These are phyloP conservation scores for Rosa rugosa DNA, from an alignment of 306 rosid genomes.

Conservation along the genomic window DNA sequence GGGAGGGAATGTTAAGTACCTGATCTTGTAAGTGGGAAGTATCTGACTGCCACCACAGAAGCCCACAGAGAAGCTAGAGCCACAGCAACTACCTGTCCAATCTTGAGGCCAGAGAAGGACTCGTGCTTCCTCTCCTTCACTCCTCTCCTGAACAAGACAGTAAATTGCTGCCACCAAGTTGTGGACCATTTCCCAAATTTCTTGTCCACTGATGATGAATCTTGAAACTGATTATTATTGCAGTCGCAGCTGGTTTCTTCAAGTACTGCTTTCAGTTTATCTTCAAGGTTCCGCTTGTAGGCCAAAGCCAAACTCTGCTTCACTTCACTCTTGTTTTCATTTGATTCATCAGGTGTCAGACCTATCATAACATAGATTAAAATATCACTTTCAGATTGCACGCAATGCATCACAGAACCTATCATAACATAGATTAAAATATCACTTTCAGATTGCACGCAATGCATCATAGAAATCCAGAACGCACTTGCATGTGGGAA, in stretches of 20 bases:
- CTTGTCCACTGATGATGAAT: slow-evolving; percentile 29
- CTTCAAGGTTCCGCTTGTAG: slow-evolving; percentile 29
- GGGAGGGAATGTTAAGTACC: slow-evolving; percentile 32
- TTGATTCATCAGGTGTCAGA: slow-evolving; percentile 32
- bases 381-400: background rate
- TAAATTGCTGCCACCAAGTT: slow-evolving; percentile 67
- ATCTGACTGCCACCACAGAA: slow-evolving; percentile 60
- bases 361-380: slow-evolving; percentile 32
- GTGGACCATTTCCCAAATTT: slow-evolving; percentile 54
- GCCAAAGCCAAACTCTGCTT: slow-evolving; percentile 40
- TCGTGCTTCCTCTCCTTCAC: slow-evolving; percentile 61
- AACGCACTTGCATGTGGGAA: background rate
- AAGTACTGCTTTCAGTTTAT: slow-evolving; percentile 34
- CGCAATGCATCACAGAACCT: slow-evolving; percentile 31
- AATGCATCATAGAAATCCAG: background rate
- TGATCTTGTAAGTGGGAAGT: slow-evolving; percentile 58
- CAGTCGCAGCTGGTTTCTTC: background rate
- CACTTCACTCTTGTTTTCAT: slow-evolving; percentile 34
- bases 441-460: background rate
- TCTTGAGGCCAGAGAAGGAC: slow-evolving; percentile 49
- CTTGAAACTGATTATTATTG: background rate
- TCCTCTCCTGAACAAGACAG: slow-evolving; percentile 60
- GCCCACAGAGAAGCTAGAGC: slow-evolving; percentile 59
- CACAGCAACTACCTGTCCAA: slow-evolving; percentile 47
- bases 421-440: background rate